phyloP scores from a whole-genome alignment of 2,329 filamentous ascomycete species.

The Simplicillium aogashimaense region DNA sequence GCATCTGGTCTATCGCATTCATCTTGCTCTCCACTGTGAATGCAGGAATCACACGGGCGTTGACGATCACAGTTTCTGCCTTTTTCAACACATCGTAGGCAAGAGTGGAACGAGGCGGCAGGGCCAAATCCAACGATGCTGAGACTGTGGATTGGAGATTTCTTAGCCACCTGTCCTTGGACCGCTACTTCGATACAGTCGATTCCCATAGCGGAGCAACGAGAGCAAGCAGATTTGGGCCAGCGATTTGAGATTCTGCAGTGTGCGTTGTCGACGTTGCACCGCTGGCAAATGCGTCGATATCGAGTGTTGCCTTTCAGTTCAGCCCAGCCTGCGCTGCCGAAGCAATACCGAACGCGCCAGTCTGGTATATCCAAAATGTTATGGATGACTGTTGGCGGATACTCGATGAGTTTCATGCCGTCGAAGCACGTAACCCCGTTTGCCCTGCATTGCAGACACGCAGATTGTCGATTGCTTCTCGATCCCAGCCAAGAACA shows the following conservation, averaged over 20 bases:
- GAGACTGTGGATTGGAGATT: too few relatives aligned
- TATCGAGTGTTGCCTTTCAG: conserved; percentile 7
- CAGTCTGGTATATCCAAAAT: too few relatives aligned
- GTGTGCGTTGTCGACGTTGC: conserved; percentile 7
- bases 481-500: too few relatives aligned
- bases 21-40: conserved; percentile 9
- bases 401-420: too few relatives aligned
- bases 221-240: conserved; percentile 11
- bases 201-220: conserved; percentile 19
- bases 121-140: conserved; percentile 18
- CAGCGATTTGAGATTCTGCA: conserved; percentile 10
- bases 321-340: conserved; percentile 8
- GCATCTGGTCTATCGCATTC: conserved; percentile 7
- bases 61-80: conserved; percentile 22
- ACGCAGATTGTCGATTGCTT: too few relatives aligned
- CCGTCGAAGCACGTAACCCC: too few relatives aligned
- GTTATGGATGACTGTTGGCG: too few relatives aligned
- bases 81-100: conserved; percentile 12
- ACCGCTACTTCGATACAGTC: conserved; percentile 12
- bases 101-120: conserved; percentile 13
- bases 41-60: conserved; percentile 26
- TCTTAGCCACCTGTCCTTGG: too few relatives aligned
- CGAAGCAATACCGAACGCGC: too few relatives aligned
- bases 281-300: conserved; percentile 9
- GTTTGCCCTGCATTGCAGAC: too few relatives aligned